These are phyloP conservation scores for Penicillium manginii DNA, from an alignment of 495 filamentous ascomycete genomes.

Conservation along the genomic window DNA sequence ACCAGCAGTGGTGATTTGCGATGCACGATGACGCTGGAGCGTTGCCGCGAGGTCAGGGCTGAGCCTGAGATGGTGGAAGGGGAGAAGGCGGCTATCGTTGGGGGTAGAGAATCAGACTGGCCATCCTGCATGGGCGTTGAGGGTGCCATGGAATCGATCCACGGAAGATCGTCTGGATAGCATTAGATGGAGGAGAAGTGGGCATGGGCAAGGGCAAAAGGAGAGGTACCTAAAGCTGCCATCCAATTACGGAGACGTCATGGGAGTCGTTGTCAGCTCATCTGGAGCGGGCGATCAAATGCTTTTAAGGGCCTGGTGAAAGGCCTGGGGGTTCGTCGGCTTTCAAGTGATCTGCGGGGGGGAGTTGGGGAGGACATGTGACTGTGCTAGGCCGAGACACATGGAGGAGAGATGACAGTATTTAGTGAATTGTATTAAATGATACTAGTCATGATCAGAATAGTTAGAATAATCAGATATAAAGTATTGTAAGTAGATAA, in stretches of 20 bases:
- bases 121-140: constrained; percentile 46
- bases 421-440: too few relatives aligned
- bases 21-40: constrained; percentile 91
- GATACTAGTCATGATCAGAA: too few relatives aligned
- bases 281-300: constrained; percentile 21
- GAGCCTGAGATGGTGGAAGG: constrained; percentile 73
- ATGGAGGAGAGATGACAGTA: too few relatives aligned
- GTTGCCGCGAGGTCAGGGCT: constrained; percentile 70
- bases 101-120: constrained; percentile 55
- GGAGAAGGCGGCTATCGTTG: constrained; percentile 85
- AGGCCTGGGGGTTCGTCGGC: constrained; percentile 20
- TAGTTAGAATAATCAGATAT: too few relatives aligned
- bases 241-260: constrained; percentile 57
- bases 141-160: constrained; percentile 63
- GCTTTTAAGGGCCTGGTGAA: constrained; percentile 4
- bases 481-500: too few relatives aligned
- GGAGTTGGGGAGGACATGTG: constrained; percentile 26
- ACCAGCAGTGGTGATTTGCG: constrained; percentile 93
- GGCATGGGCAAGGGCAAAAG: constrained; percentile 22
- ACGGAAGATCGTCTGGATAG: constrained; percentile 59
- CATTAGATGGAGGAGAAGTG: constrained; percentile 10
- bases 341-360: constrained; percentile 33
- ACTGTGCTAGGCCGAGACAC: constrained; percentile 22
- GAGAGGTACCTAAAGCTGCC: constrained; percentile 63
- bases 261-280: constrained; percentile 26